Evolutionary conservation across 768 basidiomycete species (phyloP), one percentile per base, ranked within the genome.

Genomic region (Polyporus arcularius): DNA sequence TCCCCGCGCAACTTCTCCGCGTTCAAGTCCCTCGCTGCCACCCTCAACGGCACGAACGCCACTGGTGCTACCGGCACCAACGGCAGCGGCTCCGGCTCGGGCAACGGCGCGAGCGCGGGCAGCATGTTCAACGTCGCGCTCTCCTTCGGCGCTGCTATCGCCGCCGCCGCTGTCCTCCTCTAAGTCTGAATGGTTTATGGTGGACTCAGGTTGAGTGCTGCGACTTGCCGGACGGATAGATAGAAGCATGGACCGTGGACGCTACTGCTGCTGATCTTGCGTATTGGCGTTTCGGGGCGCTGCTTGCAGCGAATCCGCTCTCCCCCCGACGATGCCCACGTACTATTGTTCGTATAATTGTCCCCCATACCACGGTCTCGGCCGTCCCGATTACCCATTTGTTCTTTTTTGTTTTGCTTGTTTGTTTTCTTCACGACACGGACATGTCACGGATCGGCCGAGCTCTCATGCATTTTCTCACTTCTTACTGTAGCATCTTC

Each of bases 11-110:
- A 78, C 74, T 86, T 84, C 72, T 67, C 74, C 43, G 85, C 85
- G 2, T 87, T 85, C 80, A 76, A 84, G 73, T 71, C 73, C 45
- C 76, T 85, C 49, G 85, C 87, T 18, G 75, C 77, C 72, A 68
- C 77, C 54, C 71, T 84, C 60, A 86, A 86, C 67, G 84, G 83
- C 55, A 59, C 83, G 5, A 68, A 60, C 56, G 61, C 75, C 31
- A 61, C 65, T 42, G 70, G 75, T n/a, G 67, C 77, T 5, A 41
- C 49, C 32, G 21, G 21, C 21, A 42, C 45, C 35, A 50, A 56
- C 14, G 42, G 31, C 42, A 35, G 18, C 30, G 32, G 51, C 21
- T 26, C 21, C 46, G 12, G 16, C 53, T 15, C 32, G 14, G 7
- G 15, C 51, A 45, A 40, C 50, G 41, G 42, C 39, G 16, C 42